These are phyloP conservation scores for Globisporangium echinulatum DNA, from an alignment of 352 stramenopile genomes.

Conservation along the genomic window DNA sequence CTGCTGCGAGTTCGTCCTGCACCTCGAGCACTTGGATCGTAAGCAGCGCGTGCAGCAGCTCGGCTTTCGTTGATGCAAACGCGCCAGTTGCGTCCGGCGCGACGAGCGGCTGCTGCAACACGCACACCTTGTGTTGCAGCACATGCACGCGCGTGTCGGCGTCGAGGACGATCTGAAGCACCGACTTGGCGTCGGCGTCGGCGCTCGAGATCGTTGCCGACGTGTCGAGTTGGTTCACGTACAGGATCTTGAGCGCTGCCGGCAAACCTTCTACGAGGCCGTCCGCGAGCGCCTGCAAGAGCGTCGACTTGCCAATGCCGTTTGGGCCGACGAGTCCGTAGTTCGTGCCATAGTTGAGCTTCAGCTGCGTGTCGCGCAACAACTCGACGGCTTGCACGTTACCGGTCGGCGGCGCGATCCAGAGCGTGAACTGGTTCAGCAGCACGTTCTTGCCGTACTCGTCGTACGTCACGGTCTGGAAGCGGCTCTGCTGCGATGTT, in stretches of 20 bases:
- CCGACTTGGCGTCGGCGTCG: conserved; percentile 16
- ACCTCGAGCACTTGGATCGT: conserved; percentile 32
- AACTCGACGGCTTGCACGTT: conserved; percentile 32
- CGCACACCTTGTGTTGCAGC: conserved; percentile 27
- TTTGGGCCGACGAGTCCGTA: conserved; percentile 88
- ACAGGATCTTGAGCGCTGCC: conserved; percentile 40
- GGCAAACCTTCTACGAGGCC: conserved; percentile 66
- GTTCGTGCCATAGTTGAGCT: conserved; percentile 59
- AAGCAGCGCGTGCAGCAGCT: conserved; percentile 29
- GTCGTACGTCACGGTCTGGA: conserved; percentile 56
- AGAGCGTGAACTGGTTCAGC: conserved; percentile 49
- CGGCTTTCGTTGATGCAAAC: conserved; percentile 29
- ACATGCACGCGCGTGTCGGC: conserved; percentile 34
- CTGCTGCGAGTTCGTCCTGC: conserved; percentile 22
- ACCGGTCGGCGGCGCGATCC: conserved; percentile 18
- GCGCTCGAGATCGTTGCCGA: conserved; percentile 21
- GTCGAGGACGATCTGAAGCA: conserved; percentile 40
- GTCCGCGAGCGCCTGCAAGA: conserved; percentile 90
- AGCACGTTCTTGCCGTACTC: conserved; percentile 55
- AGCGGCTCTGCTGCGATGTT: conserved; percentile 50
- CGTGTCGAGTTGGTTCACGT: conserved; percentile 58
- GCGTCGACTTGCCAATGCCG: conserved; percentile 87
- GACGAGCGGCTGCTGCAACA: conserved; percentile 27
- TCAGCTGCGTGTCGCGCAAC: conserved; percentile 61
- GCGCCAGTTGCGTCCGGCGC: conserved; percentile 2